Evolutionary conservation across 1,284 basidiomycete species (phyloP).

Genomic region (Trametes sp.): DNA sequence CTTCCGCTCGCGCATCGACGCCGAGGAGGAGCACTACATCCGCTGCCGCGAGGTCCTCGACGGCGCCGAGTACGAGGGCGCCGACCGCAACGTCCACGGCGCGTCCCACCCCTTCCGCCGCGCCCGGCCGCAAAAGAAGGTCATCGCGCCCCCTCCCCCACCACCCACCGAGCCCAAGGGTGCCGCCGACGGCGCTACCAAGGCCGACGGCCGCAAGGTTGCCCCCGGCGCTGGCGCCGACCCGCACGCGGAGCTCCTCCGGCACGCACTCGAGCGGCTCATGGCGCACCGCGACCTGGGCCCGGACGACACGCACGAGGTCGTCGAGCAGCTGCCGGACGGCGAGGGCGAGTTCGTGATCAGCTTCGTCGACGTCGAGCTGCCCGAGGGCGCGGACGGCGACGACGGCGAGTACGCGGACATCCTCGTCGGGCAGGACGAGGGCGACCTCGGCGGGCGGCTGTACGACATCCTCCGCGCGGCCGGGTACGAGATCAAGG

Average conservation of each 20-base stretch:
- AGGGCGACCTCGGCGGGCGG: slow-evolving; percentile 35
- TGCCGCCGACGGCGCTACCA: slow-evolving; percentile 10
- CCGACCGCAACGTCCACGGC: slow-evolving; percentile 51
- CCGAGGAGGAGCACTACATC: slow-evolving; percentile 70
- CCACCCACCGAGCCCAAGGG: slow-evolving; percentile 12
- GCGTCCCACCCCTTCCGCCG: slow-evolving; percentile 63
- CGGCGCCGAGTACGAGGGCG: slow-evolving; percentile 39
- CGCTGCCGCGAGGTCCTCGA: slow-evolving; percentile 78
- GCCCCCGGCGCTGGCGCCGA: slow-evolving; percentile 5
- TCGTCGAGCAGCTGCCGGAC: slow-evolving; percentile 47
- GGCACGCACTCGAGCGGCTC: slow-evolving; percentile 46
- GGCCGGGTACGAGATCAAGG: slow-evolving; percentile 48
- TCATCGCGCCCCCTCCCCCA: slow-evolving; percentile 52
- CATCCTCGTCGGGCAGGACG: slow-evolving; percentile 39
- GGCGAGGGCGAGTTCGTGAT: slow-evolving; percentile 64
- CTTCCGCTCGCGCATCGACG: slow-evolving; percentile 79
- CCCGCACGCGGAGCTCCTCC: slow-evolving; percentile 36
- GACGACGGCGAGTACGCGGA: slow-evolving; percentile 23
- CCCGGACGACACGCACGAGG: slow-evolving; percentile 44
- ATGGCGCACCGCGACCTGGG: slow-evolving; percentile 48
- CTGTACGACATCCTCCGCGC: slow-evolving; percentile 52
- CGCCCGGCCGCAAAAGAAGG: slow-evolving; percentile 53
- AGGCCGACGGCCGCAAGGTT: slow-evolving; percentile 16
- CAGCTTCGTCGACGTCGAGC: slow-evolving; percentile 52
- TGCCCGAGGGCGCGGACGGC: slow-evolving; percentile 30